These are phyloP conservation scores for Phytophthora quininea DNA, from an alignment of 352 stramenopile genomes.

Conservation along the genomic window DNA sequence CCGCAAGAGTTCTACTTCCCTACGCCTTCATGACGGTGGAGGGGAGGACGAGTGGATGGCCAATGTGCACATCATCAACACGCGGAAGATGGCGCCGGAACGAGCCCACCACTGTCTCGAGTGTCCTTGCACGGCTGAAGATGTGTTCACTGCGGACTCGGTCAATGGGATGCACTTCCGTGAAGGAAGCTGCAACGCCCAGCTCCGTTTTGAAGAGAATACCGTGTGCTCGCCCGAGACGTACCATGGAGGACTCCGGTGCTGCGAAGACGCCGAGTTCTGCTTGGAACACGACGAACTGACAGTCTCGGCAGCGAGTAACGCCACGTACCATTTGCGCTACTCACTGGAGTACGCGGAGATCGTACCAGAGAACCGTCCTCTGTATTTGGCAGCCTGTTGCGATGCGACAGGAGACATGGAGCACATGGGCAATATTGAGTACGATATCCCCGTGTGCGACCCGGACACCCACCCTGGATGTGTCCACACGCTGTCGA, in stretches of 20 bases:
- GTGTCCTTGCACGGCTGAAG: slow-evolving; percentile 76
- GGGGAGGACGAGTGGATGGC: slow-evolving; percentile 82
- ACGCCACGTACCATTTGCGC: slow-evolving; percentile 65
- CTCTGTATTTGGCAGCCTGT: slow-evolving; percentile 71
- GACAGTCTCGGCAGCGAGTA: slow-evolving; percentile 18
- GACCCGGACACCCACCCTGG: slow-evolving; percentile 68
- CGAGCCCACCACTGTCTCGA: slow-evolving; percentile 72
- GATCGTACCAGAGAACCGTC: slow-evolving; percentile 57
- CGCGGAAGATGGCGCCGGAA: slow-evolving; percentile 49
- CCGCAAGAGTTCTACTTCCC: slow-evolving; percentile 81
- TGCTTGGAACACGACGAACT: slow-evolving; percentile 70
- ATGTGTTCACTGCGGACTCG: slow-evolving; percentile 49
- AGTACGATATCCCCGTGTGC: slow-evolving; percentile 80
- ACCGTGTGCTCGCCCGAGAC: slow-evolving; percentile 62
- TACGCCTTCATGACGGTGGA: slow-evolving; percentile 84
- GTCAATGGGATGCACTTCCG: slow-evolving; percentile 65
- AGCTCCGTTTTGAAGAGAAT: slow-evolving; percentile 74
- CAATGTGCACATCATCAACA: slow-evolving; percentile 89
- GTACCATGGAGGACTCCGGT: slow-evolving; percentile 77
- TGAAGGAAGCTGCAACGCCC: slow-evolving; percentile 57
- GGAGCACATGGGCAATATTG: slow-evolving; percentile 67
- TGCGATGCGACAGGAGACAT: slow-evolving; percentile 74
- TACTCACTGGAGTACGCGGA: slow-evolving; percentile 81
- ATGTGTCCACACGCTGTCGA: slow-evolving; percentile 81
- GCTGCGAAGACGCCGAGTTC: slow-evolving; percentile 74